Evolutionary conservation across 345 rosid species (phyloP).

Genomic region (Corchorus capsularis): DNA sequence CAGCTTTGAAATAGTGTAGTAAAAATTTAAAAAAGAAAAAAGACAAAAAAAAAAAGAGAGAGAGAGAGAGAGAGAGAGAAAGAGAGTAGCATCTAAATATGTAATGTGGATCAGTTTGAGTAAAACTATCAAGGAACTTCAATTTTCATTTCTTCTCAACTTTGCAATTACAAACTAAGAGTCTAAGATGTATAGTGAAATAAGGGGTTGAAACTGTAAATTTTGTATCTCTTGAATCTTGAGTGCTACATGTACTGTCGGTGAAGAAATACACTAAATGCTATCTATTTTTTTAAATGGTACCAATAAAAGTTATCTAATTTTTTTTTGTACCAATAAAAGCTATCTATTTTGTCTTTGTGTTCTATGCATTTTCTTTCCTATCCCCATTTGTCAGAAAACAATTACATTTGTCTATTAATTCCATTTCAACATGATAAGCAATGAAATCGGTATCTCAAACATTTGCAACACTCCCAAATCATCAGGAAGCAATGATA

Average conservation of each 20-base stretch:
- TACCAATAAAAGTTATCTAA: neutral
- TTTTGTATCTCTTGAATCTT: neutral
- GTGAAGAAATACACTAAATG: neutral
- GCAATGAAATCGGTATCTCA: neutral
- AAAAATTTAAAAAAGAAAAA: neutral
- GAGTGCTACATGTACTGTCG: neutral
- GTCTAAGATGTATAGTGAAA: neutral
- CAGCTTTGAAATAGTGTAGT: neutral
- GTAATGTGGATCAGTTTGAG: neutral
- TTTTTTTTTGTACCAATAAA: neutral
- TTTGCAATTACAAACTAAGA: neutral
- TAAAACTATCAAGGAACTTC: neutral
- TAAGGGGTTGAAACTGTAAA: neutral
- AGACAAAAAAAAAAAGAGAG: neutral
- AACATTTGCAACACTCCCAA: neutral
- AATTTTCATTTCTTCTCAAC: neutral
- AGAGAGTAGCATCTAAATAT: neutral
- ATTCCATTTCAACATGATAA: neutral
- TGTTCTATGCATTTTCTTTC: neutral
- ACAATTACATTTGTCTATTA: neutral
- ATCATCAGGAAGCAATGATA: slow-evolving; percentile 23
- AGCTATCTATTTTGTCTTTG: neutral
- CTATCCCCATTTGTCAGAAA: neutral
- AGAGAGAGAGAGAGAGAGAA: too few relatives aligned
- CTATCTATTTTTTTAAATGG: neutral